Evolutionary conservation across 2,329 filamentous ascomycete genomes (phyloP).

Genomic region (Lecanicillium sp.): DNA sequence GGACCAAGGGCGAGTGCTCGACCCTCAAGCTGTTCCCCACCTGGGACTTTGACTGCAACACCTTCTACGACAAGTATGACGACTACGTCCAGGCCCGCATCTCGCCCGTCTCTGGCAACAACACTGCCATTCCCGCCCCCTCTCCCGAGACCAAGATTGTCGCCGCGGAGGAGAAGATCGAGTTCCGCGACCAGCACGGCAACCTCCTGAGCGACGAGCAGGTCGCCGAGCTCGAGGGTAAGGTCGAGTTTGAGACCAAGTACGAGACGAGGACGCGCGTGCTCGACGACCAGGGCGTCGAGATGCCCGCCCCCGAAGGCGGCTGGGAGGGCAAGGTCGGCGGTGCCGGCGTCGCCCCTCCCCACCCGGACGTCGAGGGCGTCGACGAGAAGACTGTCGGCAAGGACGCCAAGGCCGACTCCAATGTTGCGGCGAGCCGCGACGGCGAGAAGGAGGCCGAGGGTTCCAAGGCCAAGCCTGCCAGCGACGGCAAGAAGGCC

Average conservation of each 20-base stretch:
- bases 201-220: constrained; percentile 81
- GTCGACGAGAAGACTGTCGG: constrained; percentile 52
- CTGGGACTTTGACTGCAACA: constrained; percentile 99
- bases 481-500: constrained; percentile 57
- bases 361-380: constrained; percentile 56
- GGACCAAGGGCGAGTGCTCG: constrained; percentile 85
- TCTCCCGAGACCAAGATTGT: constrained; percentile 41
- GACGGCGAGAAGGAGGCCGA: constrained; percentile 55
- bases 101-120: constrained; percentile 23
- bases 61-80: constrained; percentile 59
- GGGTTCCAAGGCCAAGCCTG: constrained; percentile 52
- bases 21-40: constrained; percentile 78
- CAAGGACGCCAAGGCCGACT: constrained; percentile 33
- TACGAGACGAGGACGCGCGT: constrained; percentile 92
- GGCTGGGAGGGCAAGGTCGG: constrained; percentile 30
- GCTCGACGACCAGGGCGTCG: constrained; percentile 72
- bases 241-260: constrained; percentile 90
- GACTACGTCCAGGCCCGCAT: constrained; percentile 29
- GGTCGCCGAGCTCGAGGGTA: constrained; percentile 78
- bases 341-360: constrained; percentile 44
- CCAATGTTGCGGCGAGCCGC: constrained; percentile 41
- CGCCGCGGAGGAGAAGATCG: constrained; percentile 70
- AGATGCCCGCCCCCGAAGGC: constrained; percentile 49
- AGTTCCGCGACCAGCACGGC: constrained; percentile 92
- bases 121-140: constrained; percentile 42